Conservation (phyloP, 2,329 filamentous ascomycete genomes). For the Colletotrichum sp. region DNA sequence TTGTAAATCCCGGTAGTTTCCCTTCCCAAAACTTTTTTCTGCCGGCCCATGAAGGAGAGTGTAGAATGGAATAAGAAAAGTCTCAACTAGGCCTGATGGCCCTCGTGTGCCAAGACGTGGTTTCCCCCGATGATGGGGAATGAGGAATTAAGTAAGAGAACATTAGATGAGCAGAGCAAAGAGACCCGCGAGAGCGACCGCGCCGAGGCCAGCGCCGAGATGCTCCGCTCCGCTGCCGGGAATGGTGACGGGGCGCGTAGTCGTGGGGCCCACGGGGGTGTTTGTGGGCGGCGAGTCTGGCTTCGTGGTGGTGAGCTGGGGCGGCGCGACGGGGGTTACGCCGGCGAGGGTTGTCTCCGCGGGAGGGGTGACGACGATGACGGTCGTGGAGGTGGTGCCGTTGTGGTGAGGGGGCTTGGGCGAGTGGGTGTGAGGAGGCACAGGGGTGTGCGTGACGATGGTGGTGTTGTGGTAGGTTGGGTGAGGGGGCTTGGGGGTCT, state of each 20-base stretch:
- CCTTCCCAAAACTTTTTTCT: neutral
- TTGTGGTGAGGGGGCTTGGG: neutral
- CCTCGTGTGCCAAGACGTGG: neutral
- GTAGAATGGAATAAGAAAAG: neutral
- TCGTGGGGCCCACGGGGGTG: neutral
- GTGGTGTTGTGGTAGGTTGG: conserved; percentile 21
- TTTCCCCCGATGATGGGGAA: neutral
- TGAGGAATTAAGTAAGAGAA: too few relatives aligned
- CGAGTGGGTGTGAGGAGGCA: neutral
- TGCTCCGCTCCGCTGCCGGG: conserved; percentile 42
- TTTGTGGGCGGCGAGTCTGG: neutral
- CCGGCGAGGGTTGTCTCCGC: neutral
- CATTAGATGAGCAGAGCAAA: conserved; percentile 33
- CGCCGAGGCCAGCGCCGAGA: conserved; percentile 37
- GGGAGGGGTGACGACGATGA: conserved; percentile 3
- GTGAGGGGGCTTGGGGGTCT: conserved; percentile 3
- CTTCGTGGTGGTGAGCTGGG: neutral
- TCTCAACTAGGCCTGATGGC: neutral
- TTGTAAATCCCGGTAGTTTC: neutral
- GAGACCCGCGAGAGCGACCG: conserved; percentile 42
- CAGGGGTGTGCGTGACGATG: neutral
- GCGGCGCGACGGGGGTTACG: neutral
- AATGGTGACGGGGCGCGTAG: conserved; percentile 22
- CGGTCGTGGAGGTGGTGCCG: conserved; percentile 4
- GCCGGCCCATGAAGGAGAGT: conserved; percentile 16